Conservation (phyloP, 208 protist species). For the Balamuthia mandrillaris region DNA sequence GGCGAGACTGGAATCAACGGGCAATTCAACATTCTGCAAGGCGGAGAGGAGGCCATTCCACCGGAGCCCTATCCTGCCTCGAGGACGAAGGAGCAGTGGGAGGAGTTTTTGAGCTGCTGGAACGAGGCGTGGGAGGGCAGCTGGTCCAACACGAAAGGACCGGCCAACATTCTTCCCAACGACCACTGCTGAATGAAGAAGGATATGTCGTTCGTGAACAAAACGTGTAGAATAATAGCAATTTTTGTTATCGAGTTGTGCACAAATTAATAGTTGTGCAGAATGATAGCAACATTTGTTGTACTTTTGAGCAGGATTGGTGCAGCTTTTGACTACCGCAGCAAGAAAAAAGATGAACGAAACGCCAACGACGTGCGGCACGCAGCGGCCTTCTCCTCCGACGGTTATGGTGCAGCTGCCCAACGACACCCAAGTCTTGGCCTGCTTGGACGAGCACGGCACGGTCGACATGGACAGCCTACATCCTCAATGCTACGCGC, state of each 20-base stretch:
- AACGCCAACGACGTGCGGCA: too few relatives aligned
- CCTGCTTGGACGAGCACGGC: neutral
- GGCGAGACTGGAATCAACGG: too few relatives aligned
- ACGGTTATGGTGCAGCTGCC: neutral
- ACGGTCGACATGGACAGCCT: conserved; percentile 21
- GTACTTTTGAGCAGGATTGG: too few relatives aligned
- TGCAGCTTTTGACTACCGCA: too few relatives aligned
- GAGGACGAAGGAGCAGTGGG: neutral
- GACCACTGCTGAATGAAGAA: too few relatives aligned
- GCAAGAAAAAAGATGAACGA: too few relatives aligned
- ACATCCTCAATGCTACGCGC: neutral
- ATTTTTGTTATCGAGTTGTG: too few relatives aligned
- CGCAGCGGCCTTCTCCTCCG: too few relatives aligned
- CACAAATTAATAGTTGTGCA: too few relatives aligned
- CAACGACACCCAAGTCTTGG: neutral
- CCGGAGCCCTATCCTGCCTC: conserved; percentile 15
- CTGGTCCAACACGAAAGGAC: neutral
- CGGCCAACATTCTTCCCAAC: conserved; percentile 5
- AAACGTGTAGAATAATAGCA: too few relatives aligned
- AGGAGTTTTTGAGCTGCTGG: neutral
- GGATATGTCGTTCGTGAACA: too few relatives aligned
- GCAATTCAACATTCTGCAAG: neutral
- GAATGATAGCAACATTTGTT: too few relatives aligned
- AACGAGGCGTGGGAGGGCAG: neutral
- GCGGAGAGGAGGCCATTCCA: neutral